A percentile compares a stretch with the other conserved stretches of the same genome.
Conservation (phyloP, 2,329 filamentous ascomycete species). For the Venturia aucupariae region DNA sequence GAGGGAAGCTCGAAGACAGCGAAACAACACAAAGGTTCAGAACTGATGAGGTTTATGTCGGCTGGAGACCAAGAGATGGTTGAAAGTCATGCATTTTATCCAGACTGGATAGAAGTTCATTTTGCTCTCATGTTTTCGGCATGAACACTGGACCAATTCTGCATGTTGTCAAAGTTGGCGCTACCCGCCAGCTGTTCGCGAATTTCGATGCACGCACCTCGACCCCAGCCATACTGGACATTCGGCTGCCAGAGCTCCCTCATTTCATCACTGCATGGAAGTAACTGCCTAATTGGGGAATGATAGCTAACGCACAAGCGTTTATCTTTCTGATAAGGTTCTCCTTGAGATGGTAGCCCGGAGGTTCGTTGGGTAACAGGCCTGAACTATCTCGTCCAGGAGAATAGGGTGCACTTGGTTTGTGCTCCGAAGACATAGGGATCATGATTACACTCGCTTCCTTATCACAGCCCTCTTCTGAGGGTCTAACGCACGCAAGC, state of each 20-base stretch:
- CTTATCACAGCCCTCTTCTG: too few relatives aligned
- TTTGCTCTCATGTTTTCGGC: too few relatives aligned
- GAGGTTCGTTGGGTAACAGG: background rate
- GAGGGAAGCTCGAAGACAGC: slow-evolving; percentile 15
- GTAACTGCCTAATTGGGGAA: background rate
- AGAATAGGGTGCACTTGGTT: background rate
- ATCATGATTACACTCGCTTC: background rate
- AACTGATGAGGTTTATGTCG: slow-evolving; percentile 42
- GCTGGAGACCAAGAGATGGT: slow-evolving; percentile 33
- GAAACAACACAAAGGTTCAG: slow-evolving; percentile 38
- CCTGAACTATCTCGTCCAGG: background rate
- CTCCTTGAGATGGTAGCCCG: background rate
- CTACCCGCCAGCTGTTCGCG: background rate
- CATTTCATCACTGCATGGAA: background rate
- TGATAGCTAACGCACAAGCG: too few relatives aligned
- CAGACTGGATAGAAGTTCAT: background rate
- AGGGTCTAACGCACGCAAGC: too few relatives aligned
- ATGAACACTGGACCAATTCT: background rate
- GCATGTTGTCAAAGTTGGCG: background rate
- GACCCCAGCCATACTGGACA: background rate
- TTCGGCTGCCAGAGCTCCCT: background rate
- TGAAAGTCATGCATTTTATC: background rate
- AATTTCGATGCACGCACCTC: background rate
- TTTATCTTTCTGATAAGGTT: background rate
- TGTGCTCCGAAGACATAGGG: background rate